A percentile compares a stretch with the other conserved stretches of the same genome.
Evolutionary conservation across 768 basidiomycete species (phyloP).

Genomic region (Plicaturopsis crispa): DNA sequence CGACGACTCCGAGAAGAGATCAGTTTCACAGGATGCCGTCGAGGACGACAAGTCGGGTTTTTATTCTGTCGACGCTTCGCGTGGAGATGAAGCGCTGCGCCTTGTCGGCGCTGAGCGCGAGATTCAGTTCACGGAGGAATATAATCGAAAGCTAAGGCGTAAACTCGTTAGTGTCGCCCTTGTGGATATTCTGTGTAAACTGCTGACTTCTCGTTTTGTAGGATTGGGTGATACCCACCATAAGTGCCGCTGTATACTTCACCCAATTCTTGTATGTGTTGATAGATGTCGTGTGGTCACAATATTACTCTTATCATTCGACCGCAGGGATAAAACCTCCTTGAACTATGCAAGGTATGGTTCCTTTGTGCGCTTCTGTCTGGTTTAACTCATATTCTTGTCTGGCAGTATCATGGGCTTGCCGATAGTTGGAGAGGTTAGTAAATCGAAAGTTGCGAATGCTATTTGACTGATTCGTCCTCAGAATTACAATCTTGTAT

Average conservation of each 20-base stretch:
- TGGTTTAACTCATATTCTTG: slow-evolving; percentile 3
- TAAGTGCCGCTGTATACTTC: slow-evolving; percentile 62
- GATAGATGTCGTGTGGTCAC: background rate
- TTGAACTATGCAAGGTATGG: slow-evolving; percentile 63
- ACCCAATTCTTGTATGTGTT: slow-evolving; percentile 51
- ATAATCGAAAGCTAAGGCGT: slow-evolving; percentile 44
- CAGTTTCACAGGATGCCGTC: slow-evolving; percentile 6
- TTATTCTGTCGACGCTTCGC: slow-evolving; percentile 24
- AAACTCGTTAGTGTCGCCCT: slow-evolving; percentile 39
- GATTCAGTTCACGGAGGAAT: slow-evolving; percentile 51
- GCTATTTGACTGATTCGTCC: slow-evolving; percentile 3
- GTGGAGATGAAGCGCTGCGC: slow-evolving; percentile 54
- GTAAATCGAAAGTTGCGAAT: background rate
- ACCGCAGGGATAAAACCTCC: slow-evolving; percentile 55
- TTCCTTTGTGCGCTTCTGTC: background rate
- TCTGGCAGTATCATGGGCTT: slow-evolving; percentile 56
- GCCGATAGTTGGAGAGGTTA: slow-evolving; percentile 54
- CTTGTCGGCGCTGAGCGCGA: slow-evolving; percentile 49
- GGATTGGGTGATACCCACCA: slow-evolving; percentile 46
- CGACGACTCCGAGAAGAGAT: slow-evolving; percentile 11
- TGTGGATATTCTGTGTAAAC: background rate
- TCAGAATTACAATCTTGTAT: slow-evolving; percentile 59
- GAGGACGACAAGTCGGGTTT: slow-evolving; percentile 26
- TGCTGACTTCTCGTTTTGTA: slow-evolving; percentile 9
- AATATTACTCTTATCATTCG: background rate